Percentiles rank a stretch among this genome's conserved stretches.
Evolutionary conservation across 371 early-diverging fungal genomes (phyloP).

Genomic region (Blakeslea trispora): DNA sequence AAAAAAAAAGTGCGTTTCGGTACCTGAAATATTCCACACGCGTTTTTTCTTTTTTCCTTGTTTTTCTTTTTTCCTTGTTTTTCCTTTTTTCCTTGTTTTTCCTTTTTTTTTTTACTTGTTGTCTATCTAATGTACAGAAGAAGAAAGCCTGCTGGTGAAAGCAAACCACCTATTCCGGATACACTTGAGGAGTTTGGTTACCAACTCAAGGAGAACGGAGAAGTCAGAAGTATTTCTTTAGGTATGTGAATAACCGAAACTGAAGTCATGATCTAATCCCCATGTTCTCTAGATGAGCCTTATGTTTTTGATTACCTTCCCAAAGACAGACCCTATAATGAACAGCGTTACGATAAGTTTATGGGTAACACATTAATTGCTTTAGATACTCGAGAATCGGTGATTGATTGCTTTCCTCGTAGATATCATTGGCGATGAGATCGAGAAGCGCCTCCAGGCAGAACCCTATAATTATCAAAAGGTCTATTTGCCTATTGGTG

Average conservation of each 20-base stretch:
- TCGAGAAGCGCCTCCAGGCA: slow-evolving; percentile 32
- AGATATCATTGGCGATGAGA: slow-evolving; percentile 44
- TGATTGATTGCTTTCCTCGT: slow-evolving; percentile 1
- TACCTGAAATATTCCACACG: no score
- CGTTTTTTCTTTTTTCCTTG: no score
- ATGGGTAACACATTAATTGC: slow-evolving; percentile 41
- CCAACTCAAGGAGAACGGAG: slow-evolving; percentile 38
- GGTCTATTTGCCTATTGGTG: slow-evolving; percentile 33
- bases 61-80: no score
- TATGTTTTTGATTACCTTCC: slow-evolving; percentile 41
- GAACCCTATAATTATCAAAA: slow-evolving; percentile 37
- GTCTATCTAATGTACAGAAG: slow-evolving; percentile 25
- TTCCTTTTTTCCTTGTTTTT: no score
- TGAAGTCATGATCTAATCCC: background rate
- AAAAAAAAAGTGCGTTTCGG: no score
- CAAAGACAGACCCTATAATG: slow-evolving; percentile 44
- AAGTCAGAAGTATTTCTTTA: slow-evolving; percentile 30
- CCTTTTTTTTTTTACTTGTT: background rate
- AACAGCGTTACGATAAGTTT: slow-evolving; percentile 42
- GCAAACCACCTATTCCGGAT: slow-evolving; percentile 33
- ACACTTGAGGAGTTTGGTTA: slow-evolving; percentile 47
- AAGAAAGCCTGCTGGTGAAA: slow-evolving; percentile 24
- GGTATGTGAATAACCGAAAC: no score
- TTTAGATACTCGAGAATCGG: no score
- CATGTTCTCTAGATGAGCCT: slow-evolving; percentile 19